Evolutionary conservation across 2,329 filamentous ascomycete species (phyloP).

Genomic region (Nigrospora osmanthi): DNA sequence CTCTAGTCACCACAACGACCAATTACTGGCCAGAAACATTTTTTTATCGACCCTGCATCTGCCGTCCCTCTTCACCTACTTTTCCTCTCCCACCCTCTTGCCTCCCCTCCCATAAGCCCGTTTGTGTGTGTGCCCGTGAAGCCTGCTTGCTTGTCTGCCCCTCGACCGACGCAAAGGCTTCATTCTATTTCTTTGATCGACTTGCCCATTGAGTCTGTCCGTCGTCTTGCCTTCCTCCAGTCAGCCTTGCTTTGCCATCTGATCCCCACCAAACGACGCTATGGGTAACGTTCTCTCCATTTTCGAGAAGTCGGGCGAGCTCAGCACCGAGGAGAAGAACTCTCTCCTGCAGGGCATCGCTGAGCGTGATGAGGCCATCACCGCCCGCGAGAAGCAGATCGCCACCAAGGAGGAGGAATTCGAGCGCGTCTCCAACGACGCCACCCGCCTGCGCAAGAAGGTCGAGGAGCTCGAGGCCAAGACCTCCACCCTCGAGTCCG

Average conservation of each 20-base stretch:
- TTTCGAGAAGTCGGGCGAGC: slow-evolving; percentile 26
- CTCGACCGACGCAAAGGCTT: too few species aligned
- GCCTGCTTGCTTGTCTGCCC: too few species aligned
- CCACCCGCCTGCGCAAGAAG: slow-evolving; percentile 28
- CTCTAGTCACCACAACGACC: too few species aligned
- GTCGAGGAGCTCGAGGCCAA: slow-evolving; percentile 25
- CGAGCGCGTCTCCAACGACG: slow-evolving; percentile 24
- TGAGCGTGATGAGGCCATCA: slow-evolving; percentile 28
- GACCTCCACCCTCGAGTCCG: slow-evolving; percentile 19
- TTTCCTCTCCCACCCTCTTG: background rate
- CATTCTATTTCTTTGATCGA: too few species aligned
- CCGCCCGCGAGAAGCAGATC: slow-evolving; percentile 22
- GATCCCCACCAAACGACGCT: slow-evolving; percentile 3
- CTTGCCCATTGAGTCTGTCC: too few species aligned
- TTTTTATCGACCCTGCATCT: too few species aligned
- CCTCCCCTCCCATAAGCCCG: too few species aligned
- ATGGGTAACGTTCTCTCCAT: slow-evolving; percentile 33
- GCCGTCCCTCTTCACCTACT: slow-evolving; percentile 1
- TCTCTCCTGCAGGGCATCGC: slow-evolving; percentile 29
- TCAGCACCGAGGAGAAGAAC: slow-evolving; percentile 22
- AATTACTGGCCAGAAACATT: too few species aligned
- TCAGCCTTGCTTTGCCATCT: background rate
- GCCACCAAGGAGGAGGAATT: slow-evolving; percentile 29
- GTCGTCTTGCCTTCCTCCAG: too few species aligned
- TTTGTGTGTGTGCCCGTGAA: too few species aligned